Percentiles rank a stretch among this genome's conserved stretches.
phyloP scores from a whole-genome alignment of 768 basidiomycete genomes.

The Guyanaporus albipodus region DNA sequence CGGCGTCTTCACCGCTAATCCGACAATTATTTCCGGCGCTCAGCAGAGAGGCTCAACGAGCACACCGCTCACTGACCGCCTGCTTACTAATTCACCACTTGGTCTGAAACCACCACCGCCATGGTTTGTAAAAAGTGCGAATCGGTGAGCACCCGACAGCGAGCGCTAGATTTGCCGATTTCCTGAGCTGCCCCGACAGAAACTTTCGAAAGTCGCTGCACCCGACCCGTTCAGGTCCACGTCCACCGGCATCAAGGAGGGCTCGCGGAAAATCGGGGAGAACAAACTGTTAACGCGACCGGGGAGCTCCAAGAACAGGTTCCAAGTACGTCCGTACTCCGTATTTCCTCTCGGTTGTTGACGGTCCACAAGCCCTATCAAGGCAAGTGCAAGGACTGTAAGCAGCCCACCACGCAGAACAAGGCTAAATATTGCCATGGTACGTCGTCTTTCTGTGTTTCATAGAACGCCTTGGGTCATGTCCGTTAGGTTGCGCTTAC shows the following conservation, averaged over 20 bases:
- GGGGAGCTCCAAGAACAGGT: conserved; percentile 70
- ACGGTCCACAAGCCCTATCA: conserved; percentile 63
- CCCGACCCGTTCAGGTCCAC: conserved; percentile 83
- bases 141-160: conserved; percentile 43
- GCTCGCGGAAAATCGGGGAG: conserved; percentile 76
- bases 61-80: neutral
- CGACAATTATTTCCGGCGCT: too few species aligned
- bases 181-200: conserved; percentile 41
- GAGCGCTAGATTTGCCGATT: conserved; percentile 3
- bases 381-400: conserved; percentile 85
- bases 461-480: conserved; percentile 3
- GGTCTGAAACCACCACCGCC: conserved; percentile 13
- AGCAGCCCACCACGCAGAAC: conserved; percentile 80
- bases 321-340: conserved; percentile 50
- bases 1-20: too few species aligned
- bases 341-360: neutral
- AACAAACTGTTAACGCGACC: conserved; percentile 76
- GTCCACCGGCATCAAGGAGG: conserved; percentile 71
- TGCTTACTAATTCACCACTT: conserved; percentile 21
- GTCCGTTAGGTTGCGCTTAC: conserved; percentile 70
- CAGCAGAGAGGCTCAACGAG: too few species aligned
- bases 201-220: conserved; percentile 87
- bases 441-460: conserved; percentile 31
- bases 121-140: conserved; percentile 93
- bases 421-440: conserved; percentile 88